Base-by-base conservation (phyloP, 345 rosid species). In the Arabidopsis suecica region DNA sequence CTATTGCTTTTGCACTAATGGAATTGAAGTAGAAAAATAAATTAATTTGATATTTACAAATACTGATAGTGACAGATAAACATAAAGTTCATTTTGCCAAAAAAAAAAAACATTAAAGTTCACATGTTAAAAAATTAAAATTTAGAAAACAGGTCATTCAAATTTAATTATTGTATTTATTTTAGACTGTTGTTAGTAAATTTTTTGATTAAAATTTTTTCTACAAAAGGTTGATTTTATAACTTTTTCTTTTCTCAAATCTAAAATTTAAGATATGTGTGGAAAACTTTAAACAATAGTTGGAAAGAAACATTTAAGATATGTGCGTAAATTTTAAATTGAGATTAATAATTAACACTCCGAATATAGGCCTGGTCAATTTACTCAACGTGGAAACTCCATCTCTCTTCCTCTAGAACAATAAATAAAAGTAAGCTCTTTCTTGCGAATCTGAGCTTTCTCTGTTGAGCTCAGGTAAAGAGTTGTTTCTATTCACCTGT, bases 401-500 rank as follows among this genome's bases (percentile, higher is more conserved):
- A 40, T 50, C 12, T 42, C 7, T 55, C 50, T 14, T 36, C 34
- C 13, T 36, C 14, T 28, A 4, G 32, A 28, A 28, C 32, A 30
- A 57, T 2, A 11, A 45, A 13, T 4, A 11, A 18, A 47, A 13
- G 37, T 9, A 3, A 59, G 67, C 65, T 60, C 38, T 23, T 58
- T 45, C 20, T 25, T 7, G 14, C 50, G 53, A 72, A 73, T 64
- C 77, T 73, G 64, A 59, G 65, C 18, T 65, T 5, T 60, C 79
- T 60, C 73, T 68, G 45, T 32, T 57, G 38, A 68, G 63, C 79
- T 61, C 51, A 75, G 56, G 79, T 41, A 51, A 51, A 20, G 79
- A 50, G 16, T 13, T 65, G 22, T 45, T 23, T 65, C 40, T 14
- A 1, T 9, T 65, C 72, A 47, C 65, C 38, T 64, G 5, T 9